These are phyloP conservation scores for Lachancea cidri DNA, from an alignment of 805 yeast genomes.

Conservation along the genomic window DNA sequence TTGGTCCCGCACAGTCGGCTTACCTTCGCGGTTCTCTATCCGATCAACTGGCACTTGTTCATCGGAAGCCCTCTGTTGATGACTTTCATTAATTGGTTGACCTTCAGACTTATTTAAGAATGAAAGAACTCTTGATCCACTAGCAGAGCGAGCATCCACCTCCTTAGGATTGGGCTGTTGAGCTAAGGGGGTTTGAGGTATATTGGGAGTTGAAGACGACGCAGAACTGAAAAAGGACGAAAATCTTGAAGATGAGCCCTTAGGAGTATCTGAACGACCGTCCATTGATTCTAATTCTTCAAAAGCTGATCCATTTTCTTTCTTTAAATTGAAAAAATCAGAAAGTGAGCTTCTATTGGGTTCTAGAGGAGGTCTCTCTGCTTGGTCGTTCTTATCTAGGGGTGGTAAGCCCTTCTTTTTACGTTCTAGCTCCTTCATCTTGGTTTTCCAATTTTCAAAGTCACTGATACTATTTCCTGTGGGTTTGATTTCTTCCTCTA, in stretches of 20 bases:
- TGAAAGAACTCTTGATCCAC: conserved; percentile 30
- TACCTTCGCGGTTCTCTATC: not conserved
- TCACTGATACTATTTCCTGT: conserved; percentile 36
- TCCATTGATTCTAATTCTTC: conserved; percentile 13
- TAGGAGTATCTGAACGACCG: conserved; percentile 9
- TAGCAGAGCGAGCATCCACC: conserved; percentile 10
- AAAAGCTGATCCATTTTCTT: conserved; percentile 7
- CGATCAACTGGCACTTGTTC: not conserved
- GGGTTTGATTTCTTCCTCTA: conserved; percentile 30
- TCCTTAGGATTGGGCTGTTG: conserved; percentile 10
- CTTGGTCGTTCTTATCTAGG: conserved; percentile 4
- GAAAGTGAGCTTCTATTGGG: conserved; percentile 27
- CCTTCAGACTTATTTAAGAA: conserved; percentile 21
- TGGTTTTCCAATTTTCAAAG: conserved; percentile 38
- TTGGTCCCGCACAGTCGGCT: conserved; percentile 12
- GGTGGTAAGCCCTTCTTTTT: conserved; percentile 28
- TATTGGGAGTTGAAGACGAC: conserved; percentile 9
- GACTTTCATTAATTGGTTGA: not conserved
- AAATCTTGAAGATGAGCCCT: conserved; percentile 30
- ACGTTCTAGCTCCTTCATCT: conserved; percentile 35
- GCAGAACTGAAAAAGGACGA: conserved; percentile 32
- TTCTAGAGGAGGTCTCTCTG: conserved; percentile 12
- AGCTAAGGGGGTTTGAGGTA: conserved; percentile 1
- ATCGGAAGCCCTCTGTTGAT: conserved; percentile 9
- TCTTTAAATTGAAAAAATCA: conserved; percentile 26